These are phyloP conservation scores for Aureobasidium mangrovei DNA, from an alignment of 2,329 filamentous ascomycete genomes.

Conservation along the genomic window DNA sequence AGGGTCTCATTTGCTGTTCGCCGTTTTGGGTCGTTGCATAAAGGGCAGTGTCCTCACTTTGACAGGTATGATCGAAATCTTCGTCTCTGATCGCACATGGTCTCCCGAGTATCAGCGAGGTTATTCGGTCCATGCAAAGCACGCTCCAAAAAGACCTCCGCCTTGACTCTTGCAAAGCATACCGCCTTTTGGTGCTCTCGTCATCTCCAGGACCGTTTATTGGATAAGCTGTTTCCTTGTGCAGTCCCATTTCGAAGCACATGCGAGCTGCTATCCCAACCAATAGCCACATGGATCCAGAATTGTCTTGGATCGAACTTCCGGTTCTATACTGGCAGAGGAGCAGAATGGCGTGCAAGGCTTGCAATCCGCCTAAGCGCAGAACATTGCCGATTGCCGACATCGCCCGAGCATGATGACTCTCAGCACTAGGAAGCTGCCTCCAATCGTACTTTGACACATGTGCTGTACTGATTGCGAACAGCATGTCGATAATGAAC, in stretches of 20 bases:
- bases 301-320: conserved; percentile 29
- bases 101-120: conserved; percentile 32
- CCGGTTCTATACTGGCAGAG: conserved; percentile 38
- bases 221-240: conserved; percentile 31
- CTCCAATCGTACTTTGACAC: conserved; percentile 40
- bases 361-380: conserved; percentile 28
- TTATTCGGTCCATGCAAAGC: conserved; percentile 32
- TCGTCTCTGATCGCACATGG: conserved; percentile 35
- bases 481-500: conserved; percentile 37
- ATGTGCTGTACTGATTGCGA: conserved; percentile 37
- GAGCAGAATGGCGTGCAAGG: conserved; percentile 35
- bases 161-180: conserved; percentile 28
- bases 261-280: conserved; percentile 36
- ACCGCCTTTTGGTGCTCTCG: not conserved
- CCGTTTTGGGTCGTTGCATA: not conserved
- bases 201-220: conserved; percentile 7
- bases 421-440: conserved; percentile 34
- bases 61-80: conserved; percentile 35
- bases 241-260: conserved; percentile 48
- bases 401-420: conserved; percentile 34
- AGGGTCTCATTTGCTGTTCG: not conserved
- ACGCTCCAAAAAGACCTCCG: conserved; percentile 38
- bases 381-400: conserved; percentile 31
- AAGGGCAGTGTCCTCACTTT: conserved; percentile 18
- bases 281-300: conserved; percentile 35